Base-by-base conservation (phyloP, 2,329 filamentous ascomycete genomes). In the Magnaporthales sp. region DNA sequence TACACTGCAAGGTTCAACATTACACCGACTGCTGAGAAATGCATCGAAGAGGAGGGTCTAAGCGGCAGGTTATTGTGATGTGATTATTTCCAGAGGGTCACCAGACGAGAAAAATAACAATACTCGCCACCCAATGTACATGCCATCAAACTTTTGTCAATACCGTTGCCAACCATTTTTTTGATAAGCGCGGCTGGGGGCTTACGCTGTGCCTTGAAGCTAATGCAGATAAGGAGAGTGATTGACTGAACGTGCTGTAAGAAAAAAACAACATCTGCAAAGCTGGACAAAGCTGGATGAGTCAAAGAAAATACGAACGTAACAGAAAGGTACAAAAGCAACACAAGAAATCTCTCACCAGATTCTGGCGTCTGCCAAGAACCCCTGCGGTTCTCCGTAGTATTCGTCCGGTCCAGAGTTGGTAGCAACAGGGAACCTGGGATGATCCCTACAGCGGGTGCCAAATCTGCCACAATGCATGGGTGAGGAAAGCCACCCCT, bases 1-100 rank as follows among this genome's bases (percentile, higher is more conserved):
- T 71, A 66, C 38, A 67, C 68, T 3, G 67, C 63, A 13, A 64
- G 65, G 31, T 70, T 68, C 61, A 61, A 68, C 9, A 66, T 72
- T 13, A 63, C 24, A 26, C 56, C 70, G 30, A 46, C 64, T 24
- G 54, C 27, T 22, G 64, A 65, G 26, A 65, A 65, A 54, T 65
- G 64, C 46, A 27, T 26, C 24, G 56, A 60, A 26, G 56, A 60
- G 11, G 22, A 51, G 38, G 15, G 38, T n/a, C 38, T n/a, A 51
- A n/a, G 38, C 38, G 15, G 38, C 38, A 7, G 38, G 5, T 51
- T n/a, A 15, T 38, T 38, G 11, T 38, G n/a, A 19, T 15, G 15
- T n/a, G 38, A n/a, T n/a, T 51, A n/a, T 51, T 51, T 51, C 38
- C 15, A 19, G 38, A 19, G 3, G 32, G 38, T 51, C 38, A 51